A percentile compares a stretch with the other conserved stretches of the same genome.
These are phyloP conservation scores for Yamadazyma atmosphaerica DNA, from an alignment of 1,139 yeast species.

Conservation along the genomic window DNA sequence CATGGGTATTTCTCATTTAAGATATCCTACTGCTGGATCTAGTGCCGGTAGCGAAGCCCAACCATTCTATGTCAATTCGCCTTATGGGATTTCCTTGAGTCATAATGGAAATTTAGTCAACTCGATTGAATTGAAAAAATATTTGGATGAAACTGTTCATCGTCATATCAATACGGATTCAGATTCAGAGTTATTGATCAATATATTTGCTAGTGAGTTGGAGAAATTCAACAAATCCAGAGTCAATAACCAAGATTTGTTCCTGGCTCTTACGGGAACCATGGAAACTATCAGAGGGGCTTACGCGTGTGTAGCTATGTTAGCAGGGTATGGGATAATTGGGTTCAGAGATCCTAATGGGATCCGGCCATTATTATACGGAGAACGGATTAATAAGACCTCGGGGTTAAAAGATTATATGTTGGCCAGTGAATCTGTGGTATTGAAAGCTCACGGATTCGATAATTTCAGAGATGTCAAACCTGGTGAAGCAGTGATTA, in stretches of 20 bases:
- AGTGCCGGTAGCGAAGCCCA: conserved; percentile 97
- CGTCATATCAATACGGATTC: conserved; percentile 97
- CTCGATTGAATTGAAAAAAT: conserved; percentile 70
- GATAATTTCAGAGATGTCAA: conserved; percentile 72
- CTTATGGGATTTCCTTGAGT: conserved; percentile 86
- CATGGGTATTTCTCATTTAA: conserved; percentile 92
- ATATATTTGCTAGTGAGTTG: conserved; percentile 87
- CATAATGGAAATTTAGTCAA: conserved; percentile 96
- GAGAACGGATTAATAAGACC: conserved; percentile 66
- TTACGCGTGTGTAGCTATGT: conserved; percentile 91
- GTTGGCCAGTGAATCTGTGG: conserved; percentile 96
- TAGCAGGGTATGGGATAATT: conserved; percentile 93
- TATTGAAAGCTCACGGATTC: conserved; percentile 90
- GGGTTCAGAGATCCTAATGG: conserved; percentile 99
- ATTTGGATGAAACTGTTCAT: conserved; percentile 91
- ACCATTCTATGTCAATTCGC: conserved; percentile 96
- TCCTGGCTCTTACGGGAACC: conserved; percentile 81
- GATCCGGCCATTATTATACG: conserved; percentile 85
- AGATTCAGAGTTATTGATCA: conserved; percentile 86
- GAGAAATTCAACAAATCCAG: conserved; percentile 91
- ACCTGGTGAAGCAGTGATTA: conserved; percentile 97
- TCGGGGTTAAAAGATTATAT: conserved; percentile 86
- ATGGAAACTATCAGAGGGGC: conserved; percentile 86
- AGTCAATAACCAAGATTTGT: conserved; percentile 87
- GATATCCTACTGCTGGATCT: conserved; percentile 99